Percentiles rank a stretch among this genome's conserved stretches.
Evolutionary conservation across 208 protist genomes (phyloP).

Genomic region (Trypanosoma melophagium): DNA sequence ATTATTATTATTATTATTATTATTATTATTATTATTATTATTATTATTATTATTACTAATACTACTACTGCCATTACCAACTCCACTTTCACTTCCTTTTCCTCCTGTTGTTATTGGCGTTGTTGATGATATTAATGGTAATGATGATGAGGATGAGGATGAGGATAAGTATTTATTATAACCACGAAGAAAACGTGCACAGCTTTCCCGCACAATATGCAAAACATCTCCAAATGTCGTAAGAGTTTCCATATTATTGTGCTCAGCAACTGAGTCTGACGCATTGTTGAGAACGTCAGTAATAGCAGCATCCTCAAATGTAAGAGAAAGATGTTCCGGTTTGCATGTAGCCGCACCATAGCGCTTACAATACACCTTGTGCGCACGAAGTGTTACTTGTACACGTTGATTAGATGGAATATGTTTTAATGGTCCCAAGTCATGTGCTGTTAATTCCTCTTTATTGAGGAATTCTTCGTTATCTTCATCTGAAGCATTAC

Average conservation of each 20-base stretch:
- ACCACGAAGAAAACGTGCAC: constrained; percentile 42
- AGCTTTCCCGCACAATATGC: constrained; percentile 50
- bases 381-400: constrained; percentile 51
- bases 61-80: too few species aligned
- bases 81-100: too few species aligned
- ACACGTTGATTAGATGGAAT: constrained; percentile 20
- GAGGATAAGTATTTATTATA: constrained; percentile 5
- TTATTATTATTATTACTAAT: too few species aligned
- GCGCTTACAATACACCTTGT: constrained; percentile 56
- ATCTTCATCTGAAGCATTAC: constrained; percentile 19
- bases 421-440: constrained; percentile 20
- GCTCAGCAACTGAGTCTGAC: not conserved
- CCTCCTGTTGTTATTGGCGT: too few species aligned
- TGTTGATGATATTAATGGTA: too few species aligned
- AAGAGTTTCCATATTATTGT: not conserved
- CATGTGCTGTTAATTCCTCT: constrained; percentile 39
- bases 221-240: constrained; percentile 39
- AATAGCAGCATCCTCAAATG: constrained; percentile 54
- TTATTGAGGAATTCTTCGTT: constrained; percentile 7
- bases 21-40: too few species aligned
- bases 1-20: too few species aligned
- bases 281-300: not conserved
- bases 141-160: too few species aligned
- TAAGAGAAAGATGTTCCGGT: constrained; percentile 18
- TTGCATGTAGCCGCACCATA: constrained; percentile 4